phyloP scores from a whole-genome alignment of 495 filamentous ascomycete species.

The Annulohypoxylon maeteangense region DNA sequence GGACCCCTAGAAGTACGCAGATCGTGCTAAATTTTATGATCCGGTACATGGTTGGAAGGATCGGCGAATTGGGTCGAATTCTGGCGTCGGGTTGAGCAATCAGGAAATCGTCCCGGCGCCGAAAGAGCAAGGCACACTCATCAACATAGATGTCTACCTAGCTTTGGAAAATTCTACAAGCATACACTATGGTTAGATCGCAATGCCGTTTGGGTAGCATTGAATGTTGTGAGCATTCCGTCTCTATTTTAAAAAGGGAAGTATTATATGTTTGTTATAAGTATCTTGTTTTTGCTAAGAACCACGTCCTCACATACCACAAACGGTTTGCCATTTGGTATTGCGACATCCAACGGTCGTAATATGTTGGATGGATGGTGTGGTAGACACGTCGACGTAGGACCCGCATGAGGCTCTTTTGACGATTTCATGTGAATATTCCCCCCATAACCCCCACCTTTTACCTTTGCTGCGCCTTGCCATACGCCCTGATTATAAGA shows the following conservation, averaged over 20 bases:
- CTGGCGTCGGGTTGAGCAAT: constrained; percentile 3
- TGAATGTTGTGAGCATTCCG: constrained; percentile 5
- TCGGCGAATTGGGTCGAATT: background rate
- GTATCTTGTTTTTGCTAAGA: background rate
- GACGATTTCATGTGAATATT: constrained; percentile 5
- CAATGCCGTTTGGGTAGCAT: constrained; percentile 2
- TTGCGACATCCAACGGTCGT: constrained; percentile 21
- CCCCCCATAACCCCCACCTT: constrained; percentile 14
- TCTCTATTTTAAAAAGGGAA: constrained; percentile 6
- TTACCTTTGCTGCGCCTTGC: constrained; percentile 8
- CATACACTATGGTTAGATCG: constrained; percentile 19
- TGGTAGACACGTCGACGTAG: constrained; percentile 14
- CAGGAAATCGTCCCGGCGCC: constrained; percentile 11
- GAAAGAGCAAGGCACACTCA: constrained; percentile 2
- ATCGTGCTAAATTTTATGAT: constrained; percentile 12
- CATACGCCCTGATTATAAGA: background rate
- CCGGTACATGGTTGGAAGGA: constrained; percentile 19
- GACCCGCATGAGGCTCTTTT: constrained; percentile 40
- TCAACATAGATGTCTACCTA: constrained; percentile 15
- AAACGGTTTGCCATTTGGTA: constrained; percentile 30
- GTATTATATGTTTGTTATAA: background rate
- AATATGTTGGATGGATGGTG: background rate
- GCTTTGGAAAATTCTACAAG: constrained; percentile 32
- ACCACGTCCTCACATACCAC: constrained; percentile 14
- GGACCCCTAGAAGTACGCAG: background rate